Percentiles rank a stretch among this genome's conserved stretches.
Evolutionary conservation across 2,329 filamentous ascomycete species (phyloP).

Genomic region (Monosporascus sp.): DNA sequence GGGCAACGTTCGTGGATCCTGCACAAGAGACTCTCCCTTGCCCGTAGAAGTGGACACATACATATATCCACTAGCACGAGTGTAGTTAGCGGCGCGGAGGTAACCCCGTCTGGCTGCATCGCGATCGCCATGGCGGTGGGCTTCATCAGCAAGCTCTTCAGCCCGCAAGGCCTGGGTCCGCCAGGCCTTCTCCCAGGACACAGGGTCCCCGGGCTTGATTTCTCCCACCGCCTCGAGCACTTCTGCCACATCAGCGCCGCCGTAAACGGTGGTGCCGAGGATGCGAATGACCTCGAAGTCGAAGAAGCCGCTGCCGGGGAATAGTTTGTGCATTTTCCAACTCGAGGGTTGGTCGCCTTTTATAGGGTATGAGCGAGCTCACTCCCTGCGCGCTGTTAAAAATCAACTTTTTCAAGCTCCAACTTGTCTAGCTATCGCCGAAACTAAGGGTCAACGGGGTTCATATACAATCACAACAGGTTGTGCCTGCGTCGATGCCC

Average conservation of each 20-base stretch:
- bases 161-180: conserved; percentile 14
- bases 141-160: conserved; percentile 20
- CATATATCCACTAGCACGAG: conserved; percentile 14
- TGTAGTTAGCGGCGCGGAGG: conserved; percentile 25
- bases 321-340: conserved; percentile 12
- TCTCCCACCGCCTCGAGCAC: conserved; percentile 19
- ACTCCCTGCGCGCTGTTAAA: too few relatives aligned
- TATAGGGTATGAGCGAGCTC: too few relatives aligned
- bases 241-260: conserved; percentile 25
- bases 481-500: too few relatives aligned
- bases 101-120: conserved; percentile 19
- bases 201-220: conserved; percentile 23
- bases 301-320: conserved; percentile 19
- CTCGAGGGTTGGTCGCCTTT: too few relatives aligned
- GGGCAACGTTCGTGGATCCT: too few relatives aligned
- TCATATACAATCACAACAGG: too few relatives aligned
- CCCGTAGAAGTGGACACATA: too few relatives aligned
- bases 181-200: conserved; percentile 25
- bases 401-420: too few relatives aligned
- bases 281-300: conserved; percentile 26
- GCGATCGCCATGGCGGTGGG: conserved; percentile 11
- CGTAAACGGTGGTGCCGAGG: conserved; percentile 20
- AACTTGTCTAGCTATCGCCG: too few relatives aligned
- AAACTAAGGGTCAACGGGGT: too few relatives aligned
- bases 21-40: too few relatives aligned